phyloP scores from a whole-genome alignment of 2,329 filamentous ascomycete genomes.

The Aspergillus persii region DNA sequence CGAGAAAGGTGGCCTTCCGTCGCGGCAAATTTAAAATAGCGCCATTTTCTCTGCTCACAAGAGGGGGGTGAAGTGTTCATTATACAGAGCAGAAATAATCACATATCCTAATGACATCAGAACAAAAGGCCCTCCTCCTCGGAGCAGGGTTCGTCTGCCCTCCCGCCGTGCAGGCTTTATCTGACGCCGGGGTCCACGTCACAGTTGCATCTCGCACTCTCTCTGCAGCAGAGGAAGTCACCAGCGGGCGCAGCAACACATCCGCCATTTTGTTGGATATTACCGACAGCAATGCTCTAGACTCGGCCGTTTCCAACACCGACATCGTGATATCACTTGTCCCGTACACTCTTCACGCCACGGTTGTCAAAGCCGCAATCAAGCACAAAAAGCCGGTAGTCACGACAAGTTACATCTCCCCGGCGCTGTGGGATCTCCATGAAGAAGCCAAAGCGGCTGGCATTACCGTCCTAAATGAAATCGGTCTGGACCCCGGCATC shows the following conservation, averaged over 20 bases:
- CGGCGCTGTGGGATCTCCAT: not conserved
- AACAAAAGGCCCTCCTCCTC: not conserved
- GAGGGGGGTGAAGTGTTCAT: no score
- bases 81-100: no score
- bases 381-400: not conserved
- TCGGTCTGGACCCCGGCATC: conserved; percentile 3
- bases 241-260: not conserved
- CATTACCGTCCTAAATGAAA: not conserved
- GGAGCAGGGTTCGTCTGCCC: conserved; percentile 4
- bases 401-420: conserved; percentile 3
- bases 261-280: not conserved
- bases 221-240: not conserved
- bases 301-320: not conserved
- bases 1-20: not conserved
- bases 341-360: not conserved
- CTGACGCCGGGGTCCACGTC: conserved; percentile 3
- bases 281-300: not conserved
- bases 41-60: no score
- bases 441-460: not conserved
- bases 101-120: not conserved
- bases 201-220: conserved; percentile 6
- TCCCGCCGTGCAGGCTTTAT: not conserved
- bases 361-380: not conserved
- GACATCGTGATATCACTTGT: not conserved
- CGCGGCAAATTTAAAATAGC: no score